phyloP scores from a whole-genome alignment of 345 rosid species.

The Raphanus raphanistrum region DNA sequence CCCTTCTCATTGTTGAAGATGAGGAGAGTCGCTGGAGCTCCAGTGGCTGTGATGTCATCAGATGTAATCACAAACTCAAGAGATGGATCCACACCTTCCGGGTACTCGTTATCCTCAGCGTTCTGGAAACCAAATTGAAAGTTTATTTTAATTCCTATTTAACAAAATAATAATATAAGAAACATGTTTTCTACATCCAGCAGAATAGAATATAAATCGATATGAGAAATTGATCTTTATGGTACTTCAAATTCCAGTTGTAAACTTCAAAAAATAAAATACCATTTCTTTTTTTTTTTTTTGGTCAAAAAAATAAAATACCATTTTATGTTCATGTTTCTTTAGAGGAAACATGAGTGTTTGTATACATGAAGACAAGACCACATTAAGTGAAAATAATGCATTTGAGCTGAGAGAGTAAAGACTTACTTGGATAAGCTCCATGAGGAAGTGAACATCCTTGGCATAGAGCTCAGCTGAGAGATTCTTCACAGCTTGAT shows the following conservation, averaged over 20 bases:
- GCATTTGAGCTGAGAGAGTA: background rate
- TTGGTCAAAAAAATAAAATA: no score
- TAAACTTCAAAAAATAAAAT: background rate
- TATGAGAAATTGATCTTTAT: background rate
- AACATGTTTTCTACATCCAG: background rate
- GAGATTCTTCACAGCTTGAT: slow-evolving; percentile 59
- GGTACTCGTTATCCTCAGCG: slow-evolving; percentile 75
- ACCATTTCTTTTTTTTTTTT: no score
- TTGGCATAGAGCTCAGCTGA: slow-evolving; percentile 72
- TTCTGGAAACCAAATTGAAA: slow-evolving; percentile 41
- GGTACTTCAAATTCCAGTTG: background rate
- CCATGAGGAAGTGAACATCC: slow-evolving; percentile 77
- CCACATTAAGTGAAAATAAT: no score
- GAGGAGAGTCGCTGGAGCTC: slow-evolving; percentile 63
- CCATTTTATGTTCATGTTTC: no score
- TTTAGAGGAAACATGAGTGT: no score
- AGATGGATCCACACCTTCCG: slow-evolving; percentile 60
- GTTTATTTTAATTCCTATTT: background rate
- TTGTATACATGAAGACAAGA: no score
- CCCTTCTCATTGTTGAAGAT: slow-evolving; percentile 73
- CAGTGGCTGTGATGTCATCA: slow-evolving; percentile 64
- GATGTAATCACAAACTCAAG: slow-evolving; percentile 73
- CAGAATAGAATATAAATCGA: background rate
- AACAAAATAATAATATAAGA: background rate
- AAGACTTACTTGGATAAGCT: slow-evolving; percentile 56